Evolutionary conservation across 148 eudicot genomes (phyloP).

Genomic region (Rhododendron mucronatum): DNA sequence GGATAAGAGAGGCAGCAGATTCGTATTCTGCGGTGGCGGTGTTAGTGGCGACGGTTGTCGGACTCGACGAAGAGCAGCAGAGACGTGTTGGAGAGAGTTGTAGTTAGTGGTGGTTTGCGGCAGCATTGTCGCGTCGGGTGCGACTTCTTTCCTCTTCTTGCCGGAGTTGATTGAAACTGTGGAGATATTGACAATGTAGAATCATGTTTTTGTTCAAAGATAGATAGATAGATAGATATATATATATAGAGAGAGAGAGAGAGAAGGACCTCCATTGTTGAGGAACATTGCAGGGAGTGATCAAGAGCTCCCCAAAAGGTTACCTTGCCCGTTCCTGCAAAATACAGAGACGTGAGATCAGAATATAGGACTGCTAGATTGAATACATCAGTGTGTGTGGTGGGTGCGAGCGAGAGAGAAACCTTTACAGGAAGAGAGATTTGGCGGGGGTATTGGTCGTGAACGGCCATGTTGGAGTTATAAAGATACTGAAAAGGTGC

Average conservation of each 20-base stretch:
- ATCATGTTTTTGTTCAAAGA: not conserved
- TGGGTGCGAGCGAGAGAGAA: not conserved
- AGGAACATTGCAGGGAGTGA: not conserved
- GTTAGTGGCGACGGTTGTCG: not conserved
- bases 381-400: not conserved
- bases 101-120: not conserved
- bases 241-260: not conserved
- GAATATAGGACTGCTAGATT: not conserved
- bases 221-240: not conserved
- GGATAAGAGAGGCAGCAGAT: not conserved
- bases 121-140: not conserved
- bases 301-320: not conserved
- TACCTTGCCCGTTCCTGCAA: constrained; percentile 3
- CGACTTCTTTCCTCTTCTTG: not conserved
- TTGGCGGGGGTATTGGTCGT: not conserved
- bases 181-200: not conserved
- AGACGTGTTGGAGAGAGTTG: not conserved
- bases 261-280: constrained; percentile 6
- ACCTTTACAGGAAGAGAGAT: not conserved
- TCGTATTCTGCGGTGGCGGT: not conserved
- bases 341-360: not conserved
- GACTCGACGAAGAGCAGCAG: not conserved
- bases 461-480: not conserved
- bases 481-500: constrained; percentile 8
- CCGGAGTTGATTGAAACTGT: constrained; percentile 6